Conservation (phyloP, 768 basidiomycete species). For the Hortiboletus campestris region DNA sequence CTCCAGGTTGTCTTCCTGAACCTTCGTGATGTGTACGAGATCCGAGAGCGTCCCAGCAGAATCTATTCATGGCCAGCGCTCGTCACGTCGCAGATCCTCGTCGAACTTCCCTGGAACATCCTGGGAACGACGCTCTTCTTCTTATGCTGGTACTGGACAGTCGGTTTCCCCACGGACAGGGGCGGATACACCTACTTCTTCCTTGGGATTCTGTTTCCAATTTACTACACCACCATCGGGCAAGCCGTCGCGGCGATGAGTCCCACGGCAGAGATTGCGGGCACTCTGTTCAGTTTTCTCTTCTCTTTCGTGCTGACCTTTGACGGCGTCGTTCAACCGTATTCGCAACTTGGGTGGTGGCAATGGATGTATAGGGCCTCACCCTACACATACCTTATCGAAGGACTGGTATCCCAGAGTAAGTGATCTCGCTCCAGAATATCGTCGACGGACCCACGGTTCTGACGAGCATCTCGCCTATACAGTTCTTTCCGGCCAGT, state of each 20-base stretch:
- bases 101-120: conserved; percentile 64
- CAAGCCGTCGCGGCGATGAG: conserved; percentile 62
- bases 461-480: not conserved
- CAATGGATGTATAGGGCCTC: conserved; percentile 63
- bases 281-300: conserved; percentile 53
- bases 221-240: conserved; percentile 62
- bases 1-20: conserved; percentile 60
- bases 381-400: conserved; percentile 57
- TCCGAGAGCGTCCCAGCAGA: conserved; percentile 60
- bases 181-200: conserved; percentile 62
- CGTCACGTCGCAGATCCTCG: conserved; percentile 51
- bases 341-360: conserved; percentile 61
- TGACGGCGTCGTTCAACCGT: conserved; percentile 70
- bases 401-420: conserved; percentile 48
- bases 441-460: no score
- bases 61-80: conserved; percentile 68
- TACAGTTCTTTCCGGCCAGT: conserved; percentile 46
- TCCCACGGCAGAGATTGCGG: conserved; percentile 58
- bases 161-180: conserved; percentile 52
- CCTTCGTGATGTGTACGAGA: conserved; percentile 61
- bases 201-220: conserved; percentile 51
- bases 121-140: conserved; percentile 57
- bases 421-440: conserved; percentile 10
- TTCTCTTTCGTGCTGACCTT: conserved; percentile 68
- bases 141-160: conserved; percentile 70